Base-by-base conservation (phyloP, 2,329 filamentous ascomycete genomes). In the Paraphaeosphaeria sporulosa region DNA sequence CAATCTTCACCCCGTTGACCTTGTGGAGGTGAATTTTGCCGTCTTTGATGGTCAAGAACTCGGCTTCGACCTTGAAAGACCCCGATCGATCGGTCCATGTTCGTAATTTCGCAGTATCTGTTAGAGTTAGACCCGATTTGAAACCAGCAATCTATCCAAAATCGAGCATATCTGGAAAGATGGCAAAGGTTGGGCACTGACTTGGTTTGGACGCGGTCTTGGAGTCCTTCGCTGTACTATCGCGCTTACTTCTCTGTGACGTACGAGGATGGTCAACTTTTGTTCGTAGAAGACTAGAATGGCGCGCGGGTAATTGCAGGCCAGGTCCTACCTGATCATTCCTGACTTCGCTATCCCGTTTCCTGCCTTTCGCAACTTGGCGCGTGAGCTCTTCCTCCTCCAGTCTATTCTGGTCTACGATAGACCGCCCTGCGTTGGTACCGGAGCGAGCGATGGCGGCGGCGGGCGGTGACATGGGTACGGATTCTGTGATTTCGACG, bases 1-100 rank as follows among this genome's bases (percentile, higher is more conserved):
- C 95, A 78, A 99, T 99, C 79, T 98, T 98, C 71, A 99, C 93
- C 40, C 95, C 95, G 75, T 99, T 99, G 80, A 93, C 86, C 82
- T 99, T 99, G 83, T 99, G 95, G 23, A 99, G 84, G 78, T 99
- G 96, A 66, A 99, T 96, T 79, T 98, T 98, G 64, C 94, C 93
- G 75, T 98, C 95, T 76, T 93, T 93, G 55, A 98, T 85, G 30
- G 93, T 94, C 54, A 99, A 87, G 73, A 98, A 99, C 76, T 99
- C 93, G 17, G 95, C 95, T 67, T 98, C 95, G 57, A 99, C 95
- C 69, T 93, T 98, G 81, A 99, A 99, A 0, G 94, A 94, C 71
- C 94, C 95, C 38, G 93, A 93, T 68, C 95, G 88, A 79, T 99
- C 95, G 34, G 93, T 97, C 95, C 95, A 99, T 2, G 90, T 93